Base-by-base conservation (phyloP, 257 asterid genomes). In the Verbascum thapsus region DNA sequence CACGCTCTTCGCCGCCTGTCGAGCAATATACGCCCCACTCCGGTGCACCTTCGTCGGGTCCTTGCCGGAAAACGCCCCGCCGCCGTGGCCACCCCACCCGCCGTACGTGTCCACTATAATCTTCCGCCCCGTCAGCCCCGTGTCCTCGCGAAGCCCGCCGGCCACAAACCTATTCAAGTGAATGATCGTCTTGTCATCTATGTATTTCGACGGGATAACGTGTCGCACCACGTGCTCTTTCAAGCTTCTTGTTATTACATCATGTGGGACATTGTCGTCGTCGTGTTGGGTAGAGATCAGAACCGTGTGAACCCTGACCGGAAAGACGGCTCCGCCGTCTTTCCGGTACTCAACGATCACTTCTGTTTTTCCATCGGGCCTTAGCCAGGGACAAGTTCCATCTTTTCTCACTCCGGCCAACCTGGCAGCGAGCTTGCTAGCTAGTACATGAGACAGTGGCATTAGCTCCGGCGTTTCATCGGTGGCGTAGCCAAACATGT, bases 1-100 rank as follows among this genome's bases (percentile, higher is more conserved):
- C 67, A 71, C 76, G 17, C 76, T 71, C 72, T 71, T 71, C 3
- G 76, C 71, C 2, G 61, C 76, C 53, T 37, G 60, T 49, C 71
- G 22, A 20, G 67, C 71, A 9, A 64, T 64, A 50, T 71, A 71
- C 2, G 71, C 76, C 51, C 71, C 67, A 9, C 71, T 64, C 57
- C 76, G 32, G 7, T 71, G 71, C 60, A 64, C 76, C 69, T 61
- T 69, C 9, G 63, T 51, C 32, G 74, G 56, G 17, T 60, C 68
- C 20, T 68, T 68, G 7, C 68, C 74, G 0, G 74, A 68, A 42
- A 68, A 68, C 0, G 74, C 74, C 40, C 74, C 74, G 16, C 68
- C 74, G 1, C 74, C 74, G n/a, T 68, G 74, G 1, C 63, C 68
- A 1, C 63, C 74, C 74, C 68, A 68, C 3, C 63, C 68, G 2